Evolutionary conservation across 2,329 filamentous ascomycete genomes (phyloP).

Genomic region (Botrytis elliptica): DNA sequence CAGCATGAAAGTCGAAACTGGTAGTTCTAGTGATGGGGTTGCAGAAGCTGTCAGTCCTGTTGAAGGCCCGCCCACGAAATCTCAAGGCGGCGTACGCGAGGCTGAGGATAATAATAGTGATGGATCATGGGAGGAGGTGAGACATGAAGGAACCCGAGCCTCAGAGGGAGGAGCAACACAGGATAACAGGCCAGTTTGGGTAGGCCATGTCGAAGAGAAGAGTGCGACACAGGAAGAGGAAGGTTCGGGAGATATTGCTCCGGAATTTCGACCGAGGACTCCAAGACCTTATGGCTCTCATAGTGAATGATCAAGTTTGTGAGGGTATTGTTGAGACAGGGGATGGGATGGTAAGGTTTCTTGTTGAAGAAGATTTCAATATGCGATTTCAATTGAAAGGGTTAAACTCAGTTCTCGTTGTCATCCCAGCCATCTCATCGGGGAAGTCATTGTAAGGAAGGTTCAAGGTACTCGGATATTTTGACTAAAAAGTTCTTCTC

Average conservation of each 20-base stretch:
- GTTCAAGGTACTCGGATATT: not conserved
- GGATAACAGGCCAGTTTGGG: not conserved
- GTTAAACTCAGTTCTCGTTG: not conserved
- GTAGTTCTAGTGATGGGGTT: not conserved
- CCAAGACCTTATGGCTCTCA: constrained; percentile 13
- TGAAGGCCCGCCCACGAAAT: not conserved
- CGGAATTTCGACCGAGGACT: constrained; percentile 16
- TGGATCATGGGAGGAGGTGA: constrained; percentile 14
- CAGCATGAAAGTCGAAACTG: constrained; percentile 6
- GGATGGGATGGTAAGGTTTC: not conserved
- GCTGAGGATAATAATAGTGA: not conserved
- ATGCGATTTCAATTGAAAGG: not conserved
- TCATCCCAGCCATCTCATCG: not conserved
- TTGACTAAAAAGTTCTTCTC: not conserved
- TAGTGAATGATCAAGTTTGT: not conserved
- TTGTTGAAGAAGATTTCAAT: not conserved
- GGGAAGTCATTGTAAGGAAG: not conserved
- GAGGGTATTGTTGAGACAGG: no score
- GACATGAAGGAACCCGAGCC: not conserved
- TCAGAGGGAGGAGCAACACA: not conserved
- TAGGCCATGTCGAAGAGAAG: not conserved
- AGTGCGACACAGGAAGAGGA: not conserved
- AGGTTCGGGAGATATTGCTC: constrained; percentile 2
- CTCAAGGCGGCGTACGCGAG: not conserved
- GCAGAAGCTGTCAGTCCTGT: not conserved